Conservation (phyloP, 768 basidiomycete genomes). For the Pulveroboletus sp. region DNA sequence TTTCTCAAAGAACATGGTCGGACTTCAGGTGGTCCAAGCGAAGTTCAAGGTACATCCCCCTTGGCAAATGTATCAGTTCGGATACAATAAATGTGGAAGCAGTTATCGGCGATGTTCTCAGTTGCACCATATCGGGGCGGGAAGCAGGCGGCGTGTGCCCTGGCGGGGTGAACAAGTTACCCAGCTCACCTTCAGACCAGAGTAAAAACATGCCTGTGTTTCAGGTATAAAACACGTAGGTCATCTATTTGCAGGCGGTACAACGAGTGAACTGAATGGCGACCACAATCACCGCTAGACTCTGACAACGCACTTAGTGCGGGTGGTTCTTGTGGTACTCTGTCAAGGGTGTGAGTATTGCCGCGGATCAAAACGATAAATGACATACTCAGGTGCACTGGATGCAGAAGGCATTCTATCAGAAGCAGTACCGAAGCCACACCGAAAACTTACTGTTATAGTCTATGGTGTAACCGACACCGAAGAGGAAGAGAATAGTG, state of each 20-base stretch:
- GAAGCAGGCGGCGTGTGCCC: not conserved
- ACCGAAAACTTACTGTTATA: slow-evolving; percentile 73
- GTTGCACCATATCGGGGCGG: not conserved
- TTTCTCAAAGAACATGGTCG: not conserved
- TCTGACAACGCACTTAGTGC: slow-evolving; percentile 46
- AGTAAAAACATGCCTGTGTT: not conserved
- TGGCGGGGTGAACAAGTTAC: not conserved
- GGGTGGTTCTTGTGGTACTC: slow-evolving; percentile 91
- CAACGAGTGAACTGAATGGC: slow-evolving; percentile 16
- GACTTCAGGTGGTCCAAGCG: not conserved
- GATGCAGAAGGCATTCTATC: slow-evolving; percentile 6
- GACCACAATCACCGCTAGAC: slow-evolving; percentile 2
- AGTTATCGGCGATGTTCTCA: not conserved
- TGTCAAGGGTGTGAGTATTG: slow-evolving; percentile 34
- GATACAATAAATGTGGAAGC: not conserved
- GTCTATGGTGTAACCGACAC: slow-evolving; percentile 76
- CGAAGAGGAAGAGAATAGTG: slow-evolving; percentile 59
- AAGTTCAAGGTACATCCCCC: not conserved
- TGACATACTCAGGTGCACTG: slow-evolving; percentile 83
- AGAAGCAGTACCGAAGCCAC: slow-evolving; percentile 4
- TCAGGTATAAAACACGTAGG: slow-evolving; percentile 14
- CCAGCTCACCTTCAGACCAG: slow-evolving; percentile 2
- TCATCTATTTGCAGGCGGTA: slow-evolving; percentile 27
- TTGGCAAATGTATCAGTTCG: slow-evolving; percentile 2
- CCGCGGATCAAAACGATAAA: not conserved